A percentile compares a stretch with the other conserved stretches of the same genome.
phyloP scores from a whole-genome alignment of 768 basidiomycete species.

The Kondoa malvinella region DNA sequence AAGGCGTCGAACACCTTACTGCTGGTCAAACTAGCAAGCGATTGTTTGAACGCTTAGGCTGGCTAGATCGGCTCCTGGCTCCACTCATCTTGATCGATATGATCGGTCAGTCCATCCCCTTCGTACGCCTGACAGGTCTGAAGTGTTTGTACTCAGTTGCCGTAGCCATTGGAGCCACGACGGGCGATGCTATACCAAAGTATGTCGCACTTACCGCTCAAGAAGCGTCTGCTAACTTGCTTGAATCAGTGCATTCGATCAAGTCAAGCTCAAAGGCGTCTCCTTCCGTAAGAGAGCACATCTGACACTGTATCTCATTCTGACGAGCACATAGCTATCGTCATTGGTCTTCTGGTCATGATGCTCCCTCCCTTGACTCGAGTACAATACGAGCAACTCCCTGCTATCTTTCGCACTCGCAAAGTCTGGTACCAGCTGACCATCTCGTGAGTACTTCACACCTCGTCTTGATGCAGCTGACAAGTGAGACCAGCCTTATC shows the following conservation, averaged over 20 bases:
- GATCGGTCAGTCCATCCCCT: no score
- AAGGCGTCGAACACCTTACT: neutral
- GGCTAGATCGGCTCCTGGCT: conserved; percentile 48
- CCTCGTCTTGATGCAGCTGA: neutral
- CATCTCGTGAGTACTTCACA: conserved; percentile 43
- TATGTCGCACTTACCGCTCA: neutral
- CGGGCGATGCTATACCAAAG: conserved; percentile 12
- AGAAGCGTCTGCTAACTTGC: conserved; percentile 34
- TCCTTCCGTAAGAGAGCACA: conserved; percentile 49
- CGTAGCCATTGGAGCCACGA: conserved; percentile 53
- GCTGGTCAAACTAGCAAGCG: neutral
- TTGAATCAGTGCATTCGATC: conserved; percentile 41
- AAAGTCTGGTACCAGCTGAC: conserved; percentile 50
- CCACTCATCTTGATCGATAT: conserved; percentile 52
- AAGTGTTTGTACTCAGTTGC: no score
- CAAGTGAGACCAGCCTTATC: neutral
- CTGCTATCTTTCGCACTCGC: conserved; percentile 40
- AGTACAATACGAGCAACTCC: conserved; percentile 58
- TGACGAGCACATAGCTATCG: conserved; percentile 44
- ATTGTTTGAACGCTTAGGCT: conserved; percentile 33
- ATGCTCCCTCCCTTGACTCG: conserved; percentile 59
- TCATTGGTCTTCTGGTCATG: conserved; percentile 64
- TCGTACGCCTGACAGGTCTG: no score
- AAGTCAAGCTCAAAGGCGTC: conserved; percentile 48
- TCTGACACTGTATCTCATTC: neutral